Conservation (phyloP, 371 early-diverging fungal species). For the Mortierella sp. region DNA sequence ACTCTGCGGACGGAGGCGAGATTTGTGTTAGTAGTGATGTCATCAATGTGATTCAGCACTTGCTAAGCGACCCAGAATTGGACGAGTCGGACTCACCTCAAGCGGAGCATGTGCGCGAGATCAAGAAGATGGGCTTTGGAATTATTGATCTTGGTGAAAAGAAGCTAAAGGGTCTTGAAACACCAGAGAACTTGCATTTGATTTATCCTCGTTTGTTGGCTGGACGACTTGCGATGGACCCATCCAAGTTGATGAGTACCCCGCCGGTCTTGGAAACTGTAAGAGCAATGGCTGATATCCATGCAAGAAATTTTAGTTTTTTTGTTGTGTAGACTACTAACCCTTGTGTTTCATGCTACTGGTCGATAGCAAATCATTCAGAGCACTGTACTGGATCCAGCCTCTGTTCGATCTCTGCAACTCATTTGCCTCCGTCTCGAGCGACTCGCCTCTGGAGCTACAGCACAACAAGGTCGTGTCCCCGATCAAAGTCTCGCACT, state of each 20-base stretch:
- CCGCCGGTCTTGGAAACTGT: constrained; percentile 60
- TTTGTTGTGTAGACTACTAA: background rate
- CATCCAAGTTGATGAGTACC: constrained; percentile 47
- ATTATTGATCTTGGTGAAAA: constrained; percentile 84
- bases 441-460: constrained; percentile 62
- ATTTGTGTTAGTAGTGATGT: constrained; percentile 82
- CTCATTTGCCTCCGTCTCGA: constrained; percentile 68
- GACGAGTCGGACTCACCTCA: constrained; percentile 39
- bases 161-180: constrained; percentile 91
- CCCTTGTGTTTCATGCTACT: background rate
- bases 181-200: constrained; percentile 86
- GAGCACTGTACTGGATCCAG: constrained; percentile 57
- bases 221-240: constrained; percentile 42
- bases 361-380: constrained; percentile 32
- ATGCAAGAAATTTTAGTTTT: background rate
- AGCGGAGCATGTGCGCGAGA: constrained; percentile 49
- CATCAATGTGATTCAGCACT: constrained; percentile 62
- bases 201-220: constrained; percentile 65
- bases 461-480: constrained; percentile 33
- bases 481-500: constrained; percentile 49
- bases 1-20: constrained; percentile 94
- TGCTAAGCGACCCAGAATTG: constrained; percentile 57
- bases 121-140: constrained; percentile 79
- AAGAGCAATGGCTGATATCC: constrained; percentile 18
- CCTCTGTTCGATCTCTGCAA: constrained; percentile 59